Evolutionary conservation across 257 asterid genomes (phyloP).

Genomic region (Solanum appendiculatum): DNA sequence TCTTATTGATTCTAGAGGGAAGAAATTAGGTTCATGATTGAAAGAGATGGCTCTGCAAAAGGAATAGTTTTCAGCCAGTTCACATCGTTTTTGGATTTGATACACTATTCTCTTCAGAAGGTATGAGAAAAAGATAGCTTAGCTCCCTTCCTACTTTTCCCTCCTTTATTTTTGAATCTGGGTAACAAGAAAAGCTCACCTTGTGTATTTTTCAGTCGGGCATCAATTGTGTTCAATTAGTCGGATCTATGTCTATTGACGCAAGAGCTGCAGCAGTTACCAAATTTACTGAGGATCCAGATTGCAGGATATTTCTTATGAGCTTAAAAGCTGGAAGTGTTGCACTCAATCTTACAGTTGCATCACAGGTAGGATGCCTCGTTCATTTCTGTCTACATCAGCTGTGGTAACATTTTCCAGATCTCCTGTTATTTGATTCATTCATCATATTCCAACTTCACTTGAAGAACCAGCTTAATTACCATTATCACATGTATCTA

Average conservation of each 20-base stretch:
- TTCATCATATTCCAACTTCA: background rate
- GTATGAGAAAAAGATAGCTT: slow-evolving; percentile 19
- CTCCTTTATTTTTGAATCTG: background rate
- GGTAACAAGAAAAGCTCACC: background rate
- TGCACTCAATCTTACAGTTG: slow-evolving; percentile 92
- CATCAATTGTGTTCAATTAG: slow-evolving; percentile 66
- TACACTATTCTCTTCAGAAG: slow-evolving; percentile 74
- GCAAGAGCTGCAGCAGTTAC: slow-evolving; percentile 83
- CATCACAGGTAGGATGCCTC: slow-evolving; percentile 61
- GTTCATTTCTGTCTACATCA: background rate
- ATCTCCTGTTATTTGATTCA: background rate
- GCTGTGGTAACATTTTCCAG: background rate
- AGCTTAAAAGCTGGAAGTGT: slow-evolving; percentile 97
- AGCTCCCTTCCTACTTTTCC: background rate
- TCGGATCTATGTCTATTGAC: slow-evolving; percentile 82
- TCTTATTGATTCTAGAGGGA: slow-evolving; percentile 54
- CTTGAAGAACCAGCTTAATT: background rate
- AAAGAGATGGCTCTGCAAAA: slow-evolving; percentile 96
- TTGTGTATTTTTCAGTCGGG: slow-evolving; percentile 47
- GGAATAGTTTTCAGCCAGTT: slow-evolving; percentile 95
- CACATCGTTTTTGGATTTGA: slow-evolving; percentile 86
- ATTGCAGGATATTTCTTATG: slow-evolving; percentile 82
- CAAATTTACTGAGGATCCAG: slow-evolving; percentile 63
- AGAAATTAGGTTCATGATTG: slow-evolving; percentile 85
- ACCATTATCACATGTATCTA: background rate